Evolutionary conservation across 129 eudicot genomes (phyloP), one percentile per base, ranked within the genome.

Genomic region (Artemisia argyi): DNA sequence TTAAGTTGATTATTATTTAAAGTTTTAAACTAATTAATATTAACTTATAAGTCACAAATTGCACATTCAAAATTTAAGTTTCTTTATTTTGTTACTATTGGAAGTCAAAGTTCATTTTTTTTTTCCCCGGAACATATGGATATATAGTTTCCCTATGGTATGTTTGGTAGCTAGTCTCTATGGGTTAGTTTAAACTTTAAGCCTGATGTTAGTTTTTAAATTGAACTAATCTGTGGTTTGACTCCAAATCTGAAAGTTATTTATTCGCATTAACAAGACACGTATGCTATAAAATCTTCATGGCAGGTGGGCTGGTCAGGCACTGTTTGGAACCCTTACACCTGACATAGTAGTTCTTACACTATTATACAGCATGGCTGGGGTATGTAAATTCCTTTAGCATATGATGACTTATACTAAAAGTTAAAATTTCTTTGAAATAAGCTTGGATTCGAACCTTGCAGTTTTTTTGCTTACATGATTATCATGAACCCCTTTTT

Each of bases 221-320:
- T 11, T 39, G 20, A 19, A 58, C 17, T 20, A 12, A 53, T 26
- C 24, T 16, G 1, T 53, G 32, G 61, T 66, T 7, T 28, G 55
- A 74, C 30, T 7, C 59, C 69, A 76, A 46, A 59, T 65, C 28
- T 28, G 39, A 17, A 50, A 30, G 19, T n/a, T 17, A 39, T 35
- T 8, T 17, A 39, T 35, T n/a, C 3, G 42, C 13, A 8, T 44
- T 18, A 35, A 57, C 47, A 22, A 78, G 15, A 66, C 49, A 22
- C 48, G 8, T 39, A 39, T 39, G 17, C n/a, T 7, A 16, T 65
- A 14, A 11, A 52, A 42, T 76, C 49, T 28, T 70, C n/a, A 60
- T 80, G 67, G 58, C 73, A 93, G 98, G 98, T 94, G 97, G 99
- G 99, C 99, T 65, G 99, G 99, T 78, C 99, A 94, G 88, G 97